Base-by-base conservation (phyloP, 1,284 basidiomycete species). In the Fistulina hepatica region DNA sequence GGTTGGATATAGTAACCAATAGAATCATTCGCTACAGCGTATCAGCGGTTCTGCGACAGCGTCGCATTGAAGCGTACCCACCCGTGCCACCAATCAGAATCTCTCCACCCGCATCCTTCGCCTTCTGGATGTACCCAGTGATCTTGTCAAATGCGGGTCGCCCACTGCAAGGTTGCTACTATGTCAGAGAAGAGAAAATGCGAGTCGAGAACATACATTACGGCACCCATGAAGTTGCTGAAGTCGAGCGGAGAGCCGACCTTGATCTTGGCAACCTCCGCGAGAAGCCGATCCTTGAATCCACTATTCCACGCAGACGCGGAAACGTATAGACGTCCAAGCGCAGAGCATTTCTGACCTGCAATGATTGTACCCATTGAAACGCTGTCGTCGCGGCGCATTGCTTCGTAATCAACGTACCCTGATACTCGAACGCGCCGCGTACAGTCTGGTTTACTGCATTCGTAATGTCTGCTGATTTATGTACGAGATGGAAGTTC, bases 271-370 rank as follows among this genome's bases (percentile, higher is more conserved):
- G 77, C 70, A 37, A 82, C 71, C 58, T 94, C 82, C 24, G 64
- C 55, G 44, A 90, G 61, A 33, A 97, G 64, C 55, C 75, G 71
- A 34, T 88, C 76, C 60, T 85, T 86, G 73, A 97, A 97, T 32
- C 88, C 89, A 33, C 65, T 67, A 40, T 80, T 69, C 95, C 94
- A 98, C 35, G 89, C 57, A 3, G 85, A 88, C 31, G 73, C 65
- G 28, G 95, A 79, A 11, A 98, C 88, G 61, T 98, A 99, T 27
- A 89, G 58, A 35, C 94, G 73, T 5, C 91, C 93, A 21, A 95
- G 73, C 1, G 95, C 94, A 22, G 90, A 94, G 61, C 94, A 99
- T 64, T 99, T 98, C 58, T 98, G 95, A 33, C 84, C 82, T 82
- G 39, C 10, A 39, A 33, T 21, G 17, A 4, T n/a, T 16, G 27